phyloP scores from a whole-genome alignment of 2,329 filamentous ascomycete genomes.

The Bertia moriformis region DNA sequence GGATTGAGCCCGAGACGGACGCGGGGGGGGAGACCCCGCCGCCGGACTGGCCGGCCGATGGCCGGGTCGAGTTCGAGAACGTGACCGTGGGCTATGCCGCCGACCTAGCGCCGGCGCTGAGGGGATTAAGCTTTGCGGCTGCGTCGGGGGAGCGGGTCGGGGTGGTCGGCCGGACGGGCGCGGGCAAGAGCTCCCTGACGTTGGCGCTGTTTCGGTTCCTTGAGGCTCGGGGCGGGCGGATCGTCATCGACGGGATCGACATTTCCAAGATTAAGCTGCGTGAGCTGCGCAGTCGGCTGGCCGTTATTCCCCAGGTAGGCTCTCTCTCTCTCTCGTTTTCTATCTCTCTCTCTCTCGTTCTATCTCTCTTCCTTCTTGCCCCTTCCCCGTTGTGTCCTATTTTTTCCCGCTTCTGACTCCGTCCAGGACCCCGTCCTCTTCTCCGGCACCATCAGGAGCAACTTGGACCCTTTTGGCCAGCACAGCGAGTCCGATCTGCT shows the following conservation, averaged over 20 bases:
- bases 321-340: neutral
- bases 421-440: constrained; percentile 5
- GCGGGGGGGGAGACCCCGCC: neutral
- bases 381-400: too few relatives aligned
- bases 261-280: neutral
- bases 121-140: neutral
- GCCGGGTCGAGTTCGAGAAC: neutral
- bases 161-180: neutral
- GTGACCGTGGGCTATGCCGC: neutral
- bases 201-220: neutral
- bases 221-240: neutral
- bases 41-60: neutral
- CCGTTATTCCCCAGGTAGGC: neutral
- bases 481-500: constrained; percentile 7
- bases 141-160: neutral
- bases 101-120: neutral
- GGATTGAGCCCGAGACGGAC: neutral
- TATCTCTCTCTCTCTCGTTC: neutral
- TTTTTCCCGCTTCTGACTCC: too few relatives aligned
- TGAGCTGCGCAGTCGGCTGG: neutral
- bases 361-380: neutral
- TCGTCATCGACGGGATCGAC: neutral
- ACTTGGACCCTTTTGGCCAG: constrained; percentile 7
- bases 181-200: neutral
- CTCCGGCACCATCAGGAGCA: constrained; percentile 7